These are phyloP conservation scores for Arctium minus DNA, from an alignment of 129 eudicot species.

Conservation along the genomic window DNA sequence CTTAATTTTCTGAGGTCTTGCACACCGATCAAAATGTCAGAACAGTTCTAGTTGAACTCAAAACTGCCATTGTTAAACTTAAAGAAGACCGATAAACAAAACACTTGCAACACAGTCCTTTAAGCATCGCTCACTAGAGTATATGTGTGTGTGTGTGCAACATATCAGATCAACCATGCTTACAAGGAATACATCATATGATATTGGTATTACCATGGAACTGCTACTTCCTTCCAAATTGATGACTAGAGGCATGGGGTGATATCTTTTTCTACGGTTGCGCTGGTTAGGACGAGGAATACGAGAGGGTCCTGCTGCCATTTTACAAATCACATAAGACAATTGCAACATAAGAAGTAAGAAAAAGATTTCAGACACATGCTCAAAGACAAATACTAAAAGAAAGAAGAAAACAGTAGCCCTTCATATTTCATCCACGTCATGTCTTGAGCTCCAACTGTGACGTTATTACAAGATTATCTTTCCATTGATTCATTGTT, in stretches of 20 bases:
- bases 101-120: too few species aligned
- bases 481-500: not conserved
- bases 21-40: not conserved
- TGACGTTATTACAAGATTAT: not conserved
- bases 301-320: not conserved
- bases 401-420: not conserved
- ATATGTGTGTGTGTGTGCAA: not conserved
- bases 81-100: not conserved
- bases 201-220: constrained; percentile 1
- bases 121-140: too few species aligned
- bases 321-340: not conserved
- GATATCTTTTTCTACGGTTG: not conserved
- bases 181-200: not conserved
- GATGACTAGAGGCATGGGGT: not conserved
- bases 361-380: not conserved
- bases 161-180: not conserved
- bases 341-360: not conserved
- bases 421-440: not conserved
- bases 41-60: not conserved
- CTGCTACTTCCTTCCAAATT: not conserved
- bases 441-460: not conserved
- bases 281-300: not conserved
- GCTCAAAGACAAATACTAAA: not conserved
- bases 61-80: not conserved
- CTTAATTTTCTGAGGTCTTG: not conserved